phyloP scores from a whole-genome alignment of 1,284 basidiomycete species.

The Naganishia sp. region DNA sequence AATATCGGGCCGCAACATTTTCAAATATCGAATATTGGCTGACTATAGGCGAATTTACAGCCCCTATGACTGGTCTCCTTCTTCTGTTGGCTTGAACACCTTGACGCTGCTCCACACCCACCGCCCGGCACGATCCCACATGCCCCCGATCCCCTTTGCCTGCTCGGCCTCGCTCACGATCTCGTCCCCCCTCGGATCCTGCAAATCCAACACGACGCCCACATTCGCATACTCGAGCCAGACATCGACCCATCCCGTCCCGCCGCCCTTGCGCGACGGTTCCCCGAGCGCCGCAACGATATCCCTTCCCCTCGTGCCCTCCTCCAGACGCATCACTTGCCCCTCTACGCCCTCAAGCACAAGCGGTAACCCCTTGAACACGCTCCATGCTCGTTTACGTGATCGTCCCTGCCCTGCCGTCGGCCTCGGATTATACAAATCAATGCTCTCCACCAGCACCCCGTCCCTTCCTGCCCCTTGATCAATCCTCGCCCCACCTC shows the following conservation, averaged over 20 bases:
- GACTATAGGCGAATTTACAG: not conserved
- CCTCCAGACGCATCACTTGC: constrained; percentile 55
- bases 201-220: constrained; percentile 48
- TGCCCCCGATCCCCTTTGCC: constrained; percentile 45
- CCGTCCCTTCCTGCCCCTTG: constrained; percentile 59
- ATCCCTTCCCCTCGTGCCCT: constrained; percentile 68
- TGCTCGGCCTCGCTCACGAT: constrained; percentile 39
- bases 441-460: constrained; percentile 68
- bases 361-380: constrained; percentile 30
- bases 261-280: constrained; percentile 81
- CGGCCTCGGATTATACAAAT: constrained; percentile 67
- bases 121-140: constrained; percentile 49
- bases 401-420: constrained; percentile 23
- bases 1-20: not conserved
- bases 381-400: constrained; percentile 26
- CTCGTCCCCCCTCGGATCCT: constrained; percentile 42
- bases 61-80: not conserved
- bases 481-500: constrained; percentile 56
- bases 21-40: not conserved
- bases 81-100: constrained; percentile 38
- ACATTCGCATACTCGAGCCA: constrained; percentile 87
- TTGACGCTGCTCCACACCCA: constrained; percentile 51
- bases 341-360: not conserved
- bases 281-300: constrained; percentile 74
- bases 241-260: constrained; percentile 79